These are phyloP conservation scores for Isatis tinctoria DNA, from an alignment of 345 rosid genomes.

Conservation along the genomic window DNA sequence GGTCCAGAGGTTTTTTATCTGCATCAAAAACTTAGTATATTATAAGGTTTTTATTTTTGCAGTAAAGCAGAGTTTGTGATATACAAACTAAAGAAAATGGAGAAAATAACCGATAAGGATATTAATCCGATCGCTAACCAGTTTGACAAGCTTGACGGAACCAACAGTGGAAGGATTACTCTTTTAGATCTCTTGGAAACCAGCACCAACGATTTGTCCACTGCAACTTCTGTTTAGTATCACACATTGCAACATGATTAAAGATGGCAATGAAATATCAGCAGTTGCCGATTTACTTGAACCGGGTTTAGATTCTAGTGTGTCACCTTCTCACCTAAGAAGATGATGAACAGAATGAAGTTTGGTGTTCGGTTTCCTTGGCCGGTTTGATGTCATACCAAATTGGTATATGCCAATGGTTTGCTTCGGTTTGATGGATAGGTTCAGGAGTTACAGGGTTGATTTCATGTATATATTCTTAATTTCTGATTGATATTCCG, in stretches of 20 bases:
- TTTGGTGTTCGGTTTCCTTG: neutral
- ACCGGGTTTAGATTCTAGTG: neutral
- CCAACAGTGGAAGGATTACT: conserved; percentile 71
- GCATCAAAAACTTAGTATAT: too few species aligned
- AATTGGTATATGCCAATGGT: neutral
- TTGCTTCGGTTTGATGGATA: neutral
- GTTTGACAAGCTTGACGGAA: conserved; percentile 65
- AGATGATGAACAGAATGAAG: neutral
- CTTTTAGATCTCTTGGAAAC: conserved; percentile 65
- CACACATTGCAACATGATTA: neutral
- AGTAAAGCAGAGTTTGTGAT: conserved; percentile 74
- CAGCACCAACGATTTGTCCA: neutral
- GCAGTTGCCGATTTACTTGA: neutral
- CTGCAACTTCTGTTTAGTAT: conserved; percentile 14
- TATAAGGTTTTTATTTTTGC: conserved; percentile 8
- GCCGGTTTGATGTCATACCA: neutral
- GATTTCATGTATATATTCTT: neutral
- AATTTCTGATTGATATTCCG: neutral
- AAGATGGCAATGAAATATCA: neutral
- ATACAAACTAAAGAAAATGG: conserved; percentile 83
- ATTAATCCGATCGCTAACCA: conserved; percentile 45
- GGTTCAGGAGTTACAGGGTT: neutral
- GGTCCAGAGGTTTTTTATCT: neutral
- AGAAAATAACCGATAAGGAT: conserved; percentile 62
- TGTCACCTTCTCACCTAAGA: neutral